phyloP scores from a whole-genome alignment of 208 protist species.

The Acanthamoeba culbertsoni region DNA sequence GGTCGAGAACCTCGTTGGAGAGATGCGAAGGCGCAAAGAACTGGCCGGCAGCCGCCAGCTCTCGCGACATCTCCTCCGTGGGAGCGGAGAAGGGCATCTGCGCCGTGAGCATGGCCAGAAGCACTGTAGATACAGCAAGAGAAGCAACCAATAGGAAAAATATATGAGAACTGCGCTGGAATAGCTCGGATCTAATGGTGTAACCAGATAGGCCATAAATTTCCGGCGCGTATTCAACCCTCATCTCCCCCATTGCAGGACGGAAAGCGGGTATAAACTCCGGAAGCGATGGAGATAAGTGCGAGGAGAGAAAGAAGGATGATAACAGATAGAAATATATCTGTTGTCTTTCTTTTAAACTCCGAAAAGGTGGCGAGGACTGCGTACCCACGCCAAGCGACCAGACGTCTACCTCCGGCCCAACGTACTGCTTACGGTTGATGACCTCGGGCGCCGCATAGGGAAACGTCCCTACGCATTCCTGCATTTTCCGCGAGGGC shows the following conservation, averaged over 20 bases:
- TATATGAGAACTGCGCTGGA: not conserved
- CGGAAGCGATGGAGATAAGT: too few species aligned
- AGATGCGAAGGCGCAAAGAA: not conserved
- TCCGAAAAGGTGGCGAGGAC: not conserved
- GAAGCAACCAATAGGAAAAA: not conserved
- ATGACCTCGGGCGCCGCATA: slow-evolving; percentile 42
- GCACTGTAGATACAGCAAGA: not conserved
- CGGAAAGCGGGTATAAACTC: not conserved
- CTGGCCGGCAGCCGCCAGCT: not conserved
- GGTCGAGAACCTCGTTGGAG: not conserved
- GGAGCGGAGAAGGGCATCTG: not conserved
- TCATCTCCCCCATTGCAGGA: not conserved
- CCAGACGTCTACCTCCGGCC: slow-evolving; percentile 13
- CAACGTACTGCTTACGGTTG: slow-evolving; percentile 27
- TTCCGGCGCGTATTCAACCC: too few species aligned
- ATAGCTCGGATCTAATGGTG: not conserved
- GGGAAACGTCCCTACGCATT: slow-evolving; percentile 23
- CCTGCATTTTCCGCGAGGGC: not conserved
- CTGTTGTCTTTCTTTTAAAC: too few species aligned
- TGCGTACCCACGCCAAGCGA: not conserved
- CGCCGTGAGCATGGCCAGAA: slow-evolving; percentile 15
- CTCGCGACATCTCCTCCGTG: not conserved
- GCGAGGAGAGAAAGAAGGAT: not conserved
- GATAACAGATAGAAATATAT: not conserved
- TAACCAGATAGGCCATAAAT: too few species aligned